A percentile compares a stretch with the other conserved stretches of the same genome.
Conservation (phyloP, 768 basidiomycete genomes). For the Cantharellus cinnabarinus region DNA sequence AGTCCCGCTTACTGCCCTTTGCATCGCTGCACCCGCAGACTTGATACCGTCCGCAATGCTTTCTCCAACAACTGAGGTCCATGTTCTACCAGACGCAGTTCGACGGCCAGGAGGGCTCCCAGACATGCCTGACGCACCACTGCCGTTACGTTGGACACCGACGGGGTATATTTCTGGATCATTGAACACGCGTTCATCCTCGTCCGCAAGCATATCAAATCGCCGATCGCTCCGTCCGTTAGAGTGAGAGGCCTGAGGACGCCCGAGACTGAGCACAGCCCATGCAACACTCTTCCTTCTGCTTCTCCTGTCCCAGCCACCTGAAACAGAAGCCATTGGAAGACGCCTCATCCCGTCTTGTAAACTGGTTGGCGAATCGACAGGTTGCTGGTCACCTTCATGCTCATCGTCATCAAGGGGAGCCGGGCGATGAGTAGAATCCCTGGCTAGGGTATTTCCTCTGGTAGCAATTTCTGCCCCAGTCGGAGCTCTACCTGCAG, state of each 20-base stretch:
- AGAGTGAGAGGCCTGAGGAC: background rate
- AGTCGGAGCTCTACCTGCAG: background rate
- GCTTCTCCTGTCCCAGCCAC: background rate
- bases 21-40: background rate
- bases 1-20: background rate
- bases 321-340: background rate
- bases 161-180: no score
- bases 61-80: background rate
- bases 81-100: background rate
- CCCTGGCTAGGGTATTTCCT: background rate
- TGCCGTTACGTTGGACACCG: background rate
- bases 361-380: no score
- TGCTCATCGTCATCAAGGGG: background rate
- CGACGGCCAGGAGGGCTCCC: background rate
- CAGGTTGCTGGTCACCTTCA: background rate
- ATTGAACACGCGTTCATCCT: slow-evolving; percentile 11
- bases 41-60: no score
- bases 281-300: background rate
- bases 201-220: slow-evolving; percentile 16
- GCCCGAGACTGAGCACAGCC: background rate
- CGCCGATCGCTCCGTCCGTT: background rate
- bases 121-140: background rate
- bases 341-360: background rate
- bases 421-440: background rate
- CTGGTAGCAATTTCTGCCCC: background rate